Percentiles rank a stretch among this genome's conserved stretches.
These are phyloP conservation scores for Cutaneotrichosporon cavernicola DNA, from an alignment of 1,284 basidiomycete species.

Conservation along the genomic window DNA sequence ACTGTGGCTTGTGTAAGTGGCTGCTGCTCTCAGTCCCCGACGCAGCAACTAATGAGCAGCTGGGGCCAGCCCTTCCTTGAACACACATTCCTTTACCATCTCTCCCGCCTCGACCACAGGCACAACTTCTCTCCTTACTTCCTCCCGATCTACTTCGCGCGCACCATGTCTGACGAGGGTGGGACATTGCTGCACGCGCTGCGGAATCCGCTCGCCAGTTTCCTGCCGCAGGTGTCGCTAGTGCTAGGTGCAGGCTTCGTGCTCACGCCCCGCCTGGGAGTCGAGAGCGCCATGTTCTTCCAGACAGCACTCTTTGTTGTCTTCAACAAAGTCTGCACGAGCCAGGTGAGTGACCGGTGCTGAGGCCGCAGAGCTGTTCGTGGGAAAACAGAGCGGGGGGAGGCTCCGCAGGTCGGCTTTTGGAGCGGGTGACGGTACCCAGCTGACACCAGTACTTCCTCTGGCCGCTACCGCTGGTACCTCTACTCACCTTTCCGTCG, in stretches of 20 bases:
- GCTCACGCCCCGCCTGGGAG: constrained; percentile 54
- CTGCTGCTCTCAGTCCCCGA: neutral
- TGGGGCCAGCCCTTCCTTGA: constrained; percentile 92
- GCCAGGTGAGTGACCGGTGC: constrained; percentile 62
- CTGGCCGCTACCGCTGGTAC: constrained; percentile 92
- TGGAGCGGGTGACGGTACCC: neutral
- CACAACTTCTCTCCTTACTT: constrained; percentile 99
- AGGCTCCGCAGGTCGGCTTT: neutral
- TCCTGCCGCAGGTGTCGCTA: constrained; percentile 55
- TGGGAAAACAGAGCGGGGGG: neutral
- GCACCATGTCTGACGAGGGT: neutral
- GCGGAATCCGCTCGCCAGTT: constrained; percentile 45
- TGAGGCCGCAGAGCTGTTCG: neutral
- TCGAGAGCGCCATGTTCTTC: constrained; percentile 74
- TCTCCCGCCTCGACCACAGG: constrained; percentile 85
- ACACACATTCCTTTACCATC: constrained; percentile 91
- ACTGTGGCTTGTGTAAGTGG: constrained; percentile 75
- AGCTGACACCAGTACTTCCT: constrained; percentile 76
- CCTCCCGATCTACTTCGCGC: constrained; percentile 78
- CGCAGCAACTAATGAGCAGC: constrained; percentile 54
- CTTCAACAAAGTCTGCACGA: constrained; percentile 98
- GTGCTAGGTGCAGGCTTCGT: constrained; percentile 40
- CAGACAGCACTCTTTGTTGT: constrained; percentile 88
- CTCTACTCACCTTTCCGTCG: constrained; percentile 68
- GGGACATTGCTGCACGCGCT: constrained; percentile 24